These are phyloP conservation scores for Tylopilus felleus DNA, from an alignment of 768 basidiomycete genomes.

Conservation along the genomic window DNA sequence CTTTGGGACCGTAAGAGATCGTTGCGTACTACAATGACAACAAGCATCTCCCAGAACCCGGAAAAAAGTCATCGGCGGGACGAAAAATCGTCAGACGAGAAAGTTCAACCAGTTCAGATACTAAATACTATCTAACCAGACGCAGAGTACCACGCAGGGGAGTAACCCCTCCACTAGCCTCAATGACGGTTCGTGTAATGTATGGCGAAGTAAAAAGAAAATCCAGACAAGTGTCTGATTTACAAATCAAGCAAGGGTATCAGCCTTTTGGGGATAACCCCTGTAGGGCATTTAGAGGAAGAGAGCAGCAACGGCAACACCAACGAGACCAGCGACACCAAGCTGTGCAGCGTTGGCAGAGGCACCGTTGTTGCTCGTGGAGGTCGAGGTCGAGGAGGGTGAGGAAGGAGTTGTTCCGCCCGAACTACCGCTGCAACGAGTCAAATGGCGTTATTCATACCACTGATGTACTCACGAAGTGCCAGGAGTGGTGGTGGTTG, in stretches of 20 bases:
- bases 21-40: slow-evolving; percentile 16
- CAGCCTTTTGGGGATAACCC: slow-evolving; percentile 3
- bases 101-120: neutral
- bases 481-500: neutral
- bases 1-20: slow-evolving; percentile 17
- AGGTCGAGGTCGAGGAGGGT: slow-evolving; percentile 24
- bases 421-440: neutral
- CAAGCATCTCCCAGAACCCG: slow-evolving; percentile 15
- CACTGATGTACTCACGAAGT: slow-evolving; percentile 18
- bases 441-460: slow-evolving; percentile 11
- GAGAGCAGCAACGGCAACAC: slow-evolving; percentile 37
- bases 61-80: slow-evolving; percentile 5
- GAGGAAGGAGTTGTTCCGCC: slow-evolving; percentile 1
- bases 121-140: slow-evolving; percentile 3
- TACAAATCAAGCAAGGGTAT: slow-evolving; percentile 20
- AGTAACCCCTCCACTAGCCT: neutral
- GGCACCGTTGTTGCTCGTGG: slow-evolving; percentile 34
- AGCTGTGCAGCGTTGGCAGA: slow-evolving; percentile 42
- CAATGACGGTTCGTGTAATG: slow-evolving; percentile 10
- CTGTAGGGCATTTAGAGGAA: slow-evolving; percentile 30
- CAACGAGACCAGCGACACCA: slow-evolving; percentile 38
- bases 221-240: slow-evolving; percentile 8
- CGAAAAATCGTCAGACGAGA: neutral
- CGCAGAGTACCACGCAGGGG: neutral
- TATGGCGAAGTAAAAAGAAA: slow-evolving; percentile 13